Base-by-base conservation (phyloP, 2,329 filamentous ascomycete species). In the Claviceps lovelessii region DNA sequence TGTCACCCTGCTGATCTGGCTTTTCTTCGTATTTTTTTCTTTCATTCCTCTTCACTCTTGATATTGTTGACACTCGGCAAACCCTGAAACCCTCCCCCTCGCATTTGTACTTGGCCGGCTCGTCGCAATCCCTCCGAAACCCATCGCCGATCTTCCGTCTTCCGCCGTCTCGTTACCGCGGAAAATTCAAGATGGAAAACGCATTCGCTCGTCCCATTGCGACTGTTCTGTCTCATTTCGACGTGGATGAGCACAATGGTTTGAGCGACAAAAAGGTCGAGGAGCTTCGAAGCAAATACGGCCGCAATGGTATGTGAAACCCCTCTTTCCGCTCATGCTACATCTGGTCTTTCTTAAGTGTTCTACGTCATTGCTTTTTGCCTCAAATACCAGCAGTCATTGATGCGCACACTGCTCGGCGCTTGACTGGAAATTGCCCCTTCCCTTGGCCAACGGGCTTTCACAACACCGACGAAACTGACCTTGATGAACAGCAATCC, bases 301-400 rank as follows among this genome's bases (percentile, higher is more conserved):
- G 83, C 59, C 80, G 76, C 66, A 86, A 86, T 75, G 76, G 83
- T 86, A 73, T 58, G 78, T 53, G 31, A 37, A 67, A 39, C 39
- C 23, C 39, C n/a, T n/a, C 11, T 2, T 23, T 55, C 28, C 17
- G 29, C 31, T 47, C 1, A 10, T 35, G 51, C 19, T 41, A 23
- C 51, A 55, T 23, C 54, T 45, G 49, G 54, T 58, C 51, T 56
- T 47, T 35, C 42, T 49, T 49, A 23, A 35, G 23, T 23, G 23
- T 23, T 23, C 23, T 23, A 23, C 56, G 37, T 45, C 35, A 29
- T 10, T 49, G 39, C 23, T 23, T 41, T 41, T 17, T 31, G 45
- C 45, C 17, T 41, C 29, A 33, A 7, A 33, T n/a, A 29, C 33
- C 4, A 52, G 46, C 49, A 28, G 2, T 5, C 5, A 23, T 33